A percentile compares a stretch with the other conserved stretches of the same genome.
These are phyloP conservation scores for Lactarius pseudohatsudake DNA, from an alignment of 768 basidiomycete genomes.

Conservation along the genomic window DNA sequence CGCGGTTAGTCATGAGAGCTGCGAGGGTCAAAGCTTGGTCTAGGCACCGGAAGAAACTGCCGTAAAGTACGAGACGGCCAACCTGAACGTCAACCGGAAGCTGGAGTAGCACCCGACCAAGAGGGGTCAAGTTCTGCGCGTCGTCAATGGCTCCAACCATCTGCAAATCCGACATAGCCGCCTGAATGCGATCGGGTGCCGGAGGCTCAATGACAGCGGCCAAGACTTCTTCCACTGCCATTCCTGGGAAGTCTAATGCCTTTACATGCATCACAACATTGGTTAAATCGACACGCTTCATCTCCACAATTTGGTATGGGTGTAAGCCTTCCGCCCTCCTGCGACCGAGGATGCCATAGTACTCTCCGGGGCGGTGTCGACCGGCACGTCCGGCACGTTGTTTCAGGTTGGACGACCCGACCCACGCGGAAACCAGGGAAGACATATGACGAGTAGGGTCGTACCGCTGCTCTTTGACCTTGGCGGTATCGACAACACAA, in stretches of 20 bases:
- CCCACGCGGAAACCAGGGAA: conserved; percentile 87
- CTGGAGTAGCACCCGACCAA: conserved; percentile 86
- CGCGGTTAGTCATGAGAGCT: conserved; percentile 86
- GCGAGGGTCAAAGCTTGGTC: conserved; percentile 86
- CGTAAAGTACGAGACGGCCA: conserved; percentile 86
- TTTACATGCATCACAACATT: conserved; percentile 98
- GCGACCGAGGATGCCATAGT: conserved; percentile 79
- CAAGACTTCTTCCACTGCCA: conserved; percentile 86
- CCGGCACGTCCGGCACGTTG: conserved; percentile 93
- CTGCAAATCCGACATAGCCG: conserved; percentile 76
- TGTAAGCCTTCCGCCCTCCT: conserved; percentile 58
- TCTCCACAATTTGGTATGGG: conserved; percentile 89
- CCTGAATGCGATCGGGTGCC: conserved; percentile 65
- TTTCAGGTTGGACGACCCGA: conserved; percentile 85
- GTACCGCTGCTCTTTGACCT: conserved; percentile 86
- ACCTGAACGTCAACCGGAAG: conserved; percentile 88
- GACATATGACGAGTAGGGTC: conserved; percentile 89
- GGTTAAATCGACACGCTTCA: conserved; percentile 87
- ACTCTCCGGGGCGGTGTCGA: conserved; percentile 86
- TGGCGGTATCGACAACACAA: conserved; percentile 88
- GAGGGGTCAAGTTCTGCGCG: conserved; percentile 73
- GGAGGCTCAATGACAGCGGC: conserved; percentile 87
- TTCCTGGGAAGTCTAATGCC: conserved; percentile 82
- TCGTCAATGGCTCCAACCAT: conserved; percentile 87
- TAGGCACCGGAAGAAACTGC: conserved; percentile 90